phyloP scores from a whole-genome alignment of 2,329 filamentous ascomycete species.

The Drechslera avenae region DNA sequence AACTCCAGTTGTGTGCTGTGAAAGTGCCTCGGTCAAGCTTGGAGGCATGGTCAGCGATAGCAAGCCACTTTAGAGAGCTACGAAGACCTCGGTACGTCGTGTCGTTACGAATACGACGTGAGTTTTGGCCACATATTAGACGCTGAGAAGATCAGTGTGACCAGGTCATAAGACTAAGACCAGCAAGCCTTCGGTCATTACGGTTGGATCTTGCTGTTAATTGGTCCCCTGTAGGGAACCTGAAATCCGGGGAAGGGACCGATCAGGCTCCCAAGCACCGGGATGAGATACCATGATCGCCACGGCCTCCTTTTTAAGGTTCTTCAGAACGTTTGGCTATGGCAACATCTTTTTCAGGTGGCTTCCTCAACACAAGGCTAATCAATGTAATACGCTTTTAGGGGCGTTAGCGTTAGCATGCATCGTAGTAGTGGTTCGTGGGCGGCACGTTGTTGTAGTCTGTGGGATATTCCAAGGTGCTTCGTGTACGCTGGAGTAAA shows the following conservation, averaged over 20 bases:
- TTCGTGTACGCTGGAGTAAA: too few species aligned
- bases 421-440: too few species aligned
- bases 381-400: too few species aligned
- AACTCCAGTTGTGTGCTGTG: not conserved
- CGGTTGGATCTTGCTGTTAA: not conserved
- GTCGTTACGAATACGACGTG: too few species aligned
- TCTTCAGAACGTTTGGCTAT: not conserved
- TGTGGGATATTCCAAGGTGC: too few species aligned
- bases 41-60: not conserved
- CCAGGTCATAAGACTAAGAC: not conserved
- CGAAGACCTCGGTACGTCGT: not conserved
- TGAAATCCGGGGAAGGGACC: constrained; percentile 1
- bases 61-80: not conserved
- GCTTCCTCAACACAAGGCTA: too few species aligned
- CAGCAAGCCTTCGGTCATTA: constrained; percentile 3
- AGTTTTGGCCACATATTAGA: not conserved
- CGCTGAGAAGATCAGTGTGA: not conserved
- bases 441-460: too few species aligned
- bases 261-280: constrained; percentile 17
- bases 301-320: not conserved
- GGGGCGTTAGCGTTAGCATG: too few species aligned
- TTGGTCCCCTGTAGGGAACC: not conserved
- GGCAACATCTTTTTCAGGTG: too few species aligned
- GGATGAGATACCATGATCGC: constrained; percentile 16
- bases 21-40: constrained; percentile 3